phyloP scores from a whole-genome alignment of 2,329 filamentous ascomycete species.

The Aspergillus amoenus region DNA sequence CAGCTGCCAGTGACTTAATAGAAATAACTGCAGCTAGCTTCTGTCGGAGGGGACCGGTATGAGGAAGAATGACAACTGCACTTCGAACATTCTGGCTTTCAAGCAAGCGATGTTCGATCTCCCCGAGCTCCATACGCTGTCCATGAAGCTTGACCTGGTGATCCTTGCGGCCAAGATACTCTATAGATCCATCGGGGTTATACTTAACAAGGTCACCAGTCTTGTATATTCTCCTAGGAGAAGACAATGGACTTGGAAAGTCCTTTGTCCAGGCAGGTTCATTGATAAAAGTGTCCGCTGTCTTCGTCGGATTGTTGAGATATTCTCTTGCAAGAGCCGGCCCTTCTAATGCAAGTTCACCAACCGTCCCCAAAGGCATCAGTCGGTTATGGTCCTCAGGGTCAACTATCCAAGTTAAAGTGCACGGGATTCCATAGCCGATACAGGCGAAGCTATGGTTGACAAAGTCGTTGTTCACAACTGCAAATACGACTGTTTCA shows the following conservation, averaged over 20 bases:
- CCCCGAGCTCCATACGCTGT: slow-evolving; percentile 62
- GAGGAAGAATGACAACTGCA: slow-evolving; percentile 45
- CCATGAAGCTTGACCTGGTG: slow-evolving; percentile 67
- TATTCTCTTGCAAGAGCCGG: slow-evolving; percentile 42
- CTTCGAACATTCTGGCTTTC: slow-evolving; percentile 36
- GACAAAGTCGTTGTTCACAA: slow-evolving; percentile 28
- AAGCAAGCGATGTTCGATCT: slow-evolving; percentile 43
- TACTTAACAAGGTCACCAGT: slow-evolving; percentile 27
- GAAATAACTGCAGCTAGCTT: slow-evolving; percentile 48
- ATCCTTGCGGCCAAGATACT: slow-evolving; percentile 55
- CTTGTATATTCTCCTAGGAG: slow-evolving; percentile 24
- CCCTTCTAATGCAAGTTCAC: slow-evolving; percentile 39
- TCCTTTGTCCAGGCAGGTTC: slow-evolving; percentile 26
- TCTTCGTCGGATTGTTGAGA: slow-evolving; percentile 36
- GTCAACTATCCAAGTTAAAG: slow-evolving; percentile 35
- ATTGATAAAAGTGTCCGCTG: slow-evolving; percentile 26
- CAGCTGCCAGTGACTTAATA: slow-evolving; percentile 27
- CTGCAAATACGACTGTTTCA: slow-evolving; percentile 35
- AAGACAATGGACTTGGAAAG: slow-evolving; percentile 9
- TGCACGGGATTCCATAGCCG: slow-evolving; percentile 22
- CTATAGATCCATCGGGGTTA: slow-evolving; percentile 21
- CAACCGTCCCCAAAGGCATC: slow-evolving; percentile 37
- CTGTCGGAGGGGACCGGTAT: slow-evolving; percentile 42
- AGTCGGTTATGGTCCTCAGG: slow-evolving; percentile 30
- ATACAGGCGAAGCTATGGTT: slow-evolving; percentile 22